Evolutionary conservation across 148 eudicot genomes (phyloP).

Genomic region (Rhododendron simsii): DNA sequence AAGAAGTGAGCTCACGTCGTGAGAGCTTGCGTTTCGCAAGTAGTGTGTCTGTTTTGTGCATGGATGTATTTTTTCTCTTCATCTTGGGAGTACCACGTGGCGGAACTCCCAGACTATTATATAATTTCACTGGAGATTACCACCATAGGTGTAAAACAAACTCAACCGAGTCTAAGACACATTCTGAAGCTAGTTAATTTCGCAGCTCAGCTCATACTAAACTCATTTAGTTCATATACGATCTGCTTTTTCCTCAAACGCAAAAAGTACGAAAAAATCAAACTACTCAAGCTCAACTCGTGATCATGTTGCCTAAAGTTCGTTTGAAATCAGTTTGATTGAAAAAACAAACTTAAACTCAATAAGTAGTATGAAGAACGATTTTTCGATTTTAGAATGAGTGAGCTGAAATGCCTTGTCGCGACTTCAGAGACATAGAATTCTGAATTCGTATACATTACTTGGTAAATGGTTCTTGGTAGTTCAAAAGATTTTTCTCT

Average conservation of each 20-base stretch:
- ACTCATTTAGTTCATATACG: neutral
- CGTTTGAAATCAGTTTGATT: neutral
- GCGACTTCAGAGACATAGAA: neutral
- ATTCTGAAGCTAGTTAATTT: neutral
- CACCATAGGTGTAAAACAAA: neutral
- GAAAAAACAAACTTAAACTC: neutral
- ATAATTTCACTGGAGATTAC: neutral
- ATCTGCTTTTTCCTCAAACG: neutral
- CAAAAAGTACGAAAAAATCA: neutral
- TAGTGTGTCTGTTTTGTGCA: neutral
- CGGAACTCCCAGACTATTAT: no score
- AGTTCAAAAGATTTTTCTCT: neutral
- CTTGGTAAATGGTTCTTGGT: neutral
- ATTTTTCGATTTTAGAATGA: neutral
- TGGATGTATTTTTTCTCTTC: neutral
- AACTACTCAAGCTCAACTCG: neutral
- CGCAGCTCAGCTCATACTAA: neutral
- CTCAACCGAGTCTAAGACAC: neutral
- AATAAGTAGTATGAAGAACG: neutral
- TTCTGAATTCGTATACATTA: neutral
- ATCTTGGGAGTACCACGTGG: neutral
- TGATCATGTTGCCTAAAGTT: neutral
- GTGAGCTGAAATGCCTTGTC: neutral
- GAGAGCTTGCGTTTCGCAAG: neutral
- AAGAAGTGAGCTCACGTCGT: neutral